Base-by-base conservation (phyloP, 1,284 basidiomycete genomes). In the Rhizoctonia solani region DNA sequence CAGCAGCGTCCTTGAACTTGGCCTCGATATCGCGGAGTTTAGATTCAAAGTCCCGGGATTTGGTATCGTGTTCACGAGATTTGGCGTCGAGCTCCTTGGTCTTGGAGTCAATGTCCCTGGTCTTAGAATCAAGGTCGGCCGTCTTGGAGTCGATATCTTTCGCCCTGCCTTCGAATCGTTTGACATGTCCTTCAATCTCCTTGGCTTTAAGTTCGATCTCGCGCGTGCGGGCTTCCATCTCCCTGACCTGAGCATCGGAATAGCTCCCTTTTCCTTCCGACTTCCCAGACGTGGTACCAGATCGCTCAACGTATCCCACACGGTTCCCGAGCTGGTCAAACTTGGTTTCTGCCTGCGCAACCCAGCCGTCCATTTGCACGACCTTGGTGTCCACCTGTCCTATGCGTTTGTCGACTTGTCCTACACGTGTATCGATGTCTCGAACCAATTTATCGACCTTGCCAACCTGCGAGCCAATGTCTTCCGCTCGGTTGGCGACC, bases 1-100 rank as follows among this genome's bases (percentile, higher is more conserved):
- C n/a, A n/a, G n/a, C 81, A 0, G 87, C 84, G 32, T 81, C 77
- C 70, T 93, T 87, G 73, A 97, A 90, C 47, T 29, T 14, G 30
- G 58, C 44, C 46, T 61, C 58, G 32, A 61, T 61, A 9, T 61
- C 58, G 58, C 58, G 58, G 16, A 61, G 58, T 34, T 61, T 61
- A 21, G 58, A 61, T 29, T 61, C 58, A 30, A 61, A 61, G 29
- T 61, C 58, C 25, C 46, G 41, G 27, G 58, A 39, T 19, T 46
- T 44, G 14, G 47, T 23, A 23, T 61, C 58, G 32, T 50, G 58
- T 25, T 61, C 58, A 14, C 32, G 29, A n/a, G 58, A 50, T 29
- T 50, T 49, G 46, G 46, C 13, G 32, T 49, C 27, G 46, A 61
- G 44, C 46, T 61, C 58, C 9, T 50, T 61, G 58, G 58, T 61